Evolutionary conservation across 441 rosid genomes (phyloP).

Genomic region (Erodium trifolium): DNA sequence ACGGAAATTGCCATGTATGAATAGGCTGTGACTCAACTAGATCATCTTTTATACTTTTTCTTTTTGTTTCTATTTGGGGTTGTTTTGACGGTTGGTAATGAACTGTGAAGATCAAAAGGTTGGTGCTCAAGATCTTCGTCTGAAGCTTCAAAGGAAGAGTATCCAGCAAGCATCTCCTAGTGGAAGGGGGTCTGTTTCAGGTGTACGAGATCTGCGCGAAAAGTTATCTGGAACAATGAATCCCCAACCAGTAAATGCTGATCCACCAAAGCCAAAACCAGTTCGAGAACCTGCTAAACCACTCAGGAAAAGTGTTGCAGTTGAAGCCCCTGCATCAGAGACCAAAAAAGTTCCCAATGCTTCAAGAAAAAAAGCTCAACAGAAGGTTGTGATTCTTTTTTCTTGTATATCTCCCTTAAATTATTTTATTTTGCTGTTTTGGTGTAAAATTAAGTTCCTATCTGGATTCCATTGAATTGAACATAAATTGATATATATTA

Average conservation of each 20-base stretch:
- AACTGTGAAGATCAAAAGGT: slow-evolving; percentile 58
- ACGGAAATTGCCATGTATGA: slow-evolving; percentile 61
- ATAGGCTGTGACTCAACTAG: slow-evolving; percentile 31
- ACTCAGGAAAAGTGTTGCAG: slow-evolving; percentile 48
- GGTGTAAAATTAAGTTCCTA: background rate
- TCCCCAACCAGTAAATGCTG: slow-evolving; percentile 44
- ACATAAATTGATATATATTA: background rate
- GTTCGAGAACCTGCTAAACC: slow-evolving; percentile 47
- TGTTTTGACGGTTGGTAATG: slow-evolving; percentile 36
- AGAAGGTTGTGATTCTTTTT: slow-evolving; percentile 35
- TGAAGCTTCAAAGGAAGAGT: slow-evolving; percentile 74
- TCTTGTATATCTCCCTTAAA: background rate
- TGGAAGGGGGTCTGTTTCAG: slow-evolving; percentile 44
- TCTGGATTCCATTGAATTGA: background rate
- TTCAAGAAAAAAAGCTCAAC: slow-evolving; percentile 52
- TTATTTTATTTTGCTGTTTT: too few relatives aligned
- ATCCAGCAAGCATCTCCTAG: slow-evolving; percentile 40
- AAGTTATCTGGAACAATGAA: slow-evolving; percentile 76
- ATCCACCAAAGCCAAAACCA: slow-evolving; percentile 41
- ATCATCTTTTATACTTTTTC: slow-evolving; percentile 15
- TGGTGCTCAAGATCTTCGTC: slow-evolving; percentile 73
- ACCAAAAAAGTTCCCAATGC: slow-evolving; percentile 42
- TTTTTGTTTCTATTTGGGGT: slow-evolving; percentile 16
- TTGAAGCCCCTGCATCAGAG: slow-evolving; percentile 47
- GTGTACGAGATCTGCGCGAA: slow-evolving; percentile 73